These are phyloP conservation scores for Russula foetens DNA, from an alignment of 768 basidiomycete species.

Conservation along the genomic window DNA sequence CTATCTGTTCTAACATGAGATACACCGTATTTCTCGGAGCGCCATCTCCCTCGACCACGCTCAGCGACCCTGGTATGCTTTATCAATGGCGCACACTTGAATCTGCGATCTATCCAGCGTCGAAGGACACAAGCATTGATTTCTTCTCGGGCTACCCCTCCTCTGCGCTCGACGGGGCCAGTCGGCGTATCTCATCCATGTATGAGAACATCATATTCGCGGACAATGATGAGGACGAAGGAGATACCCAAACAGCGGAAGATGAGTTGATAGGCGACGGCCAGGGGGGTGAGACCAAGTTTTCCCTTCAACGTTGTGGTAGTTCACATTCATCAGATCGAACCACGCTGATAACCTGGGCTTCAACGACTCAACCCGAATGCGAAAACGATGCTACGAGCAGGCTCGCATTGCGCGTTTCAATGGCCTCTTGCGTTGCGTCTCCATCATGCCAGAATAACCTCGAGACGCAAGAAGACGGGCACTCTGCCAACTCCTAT, in stretches of 20 bases:
- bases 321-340: neutral
- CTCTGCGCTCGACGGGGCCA: conserved; percentile 60
- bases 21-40: conserved; percentile 51
- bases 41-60: conserved; percentile 29
- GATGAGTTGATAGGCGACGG: conserved; percentile 2
- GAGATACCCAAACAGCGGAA: conserved; percentile 3
- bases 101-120: conserved; percentile 18
- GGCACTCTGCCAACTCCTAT: conserved; percentile 37
- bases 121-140: conserved; percentile 19
- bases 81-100: conserved; percentile 43
- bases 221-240: conserved; percentile 29
- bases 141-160: conserved; percentile 13
- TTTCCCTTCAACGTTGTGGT: neutral
- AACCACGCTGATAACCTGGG: conserved; percentile 11
- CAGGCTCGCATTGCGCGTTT: conserved; percentile 12
- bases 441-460: neutral
- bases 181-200: conserved; percentile 56
- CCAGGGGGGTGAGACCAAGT: neutral
- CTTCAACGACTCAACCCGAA: conserved; percentile 7
- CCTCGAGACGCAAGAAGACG: conserved; percentile 20
- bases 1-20: conserved; percentile 3
- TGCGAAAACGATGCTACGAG: neutral
- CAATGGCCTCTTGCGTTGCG: neutral
- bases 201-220: conserved; percentile 70
- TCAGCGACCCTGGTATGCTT: conserved; percentile 25